Evolutionary conservation across 805 yeast genomes (phyloP), one percentile per base, ranked within the genome.

Genomic region (Blastobotrys mokoenaii): DNA sequence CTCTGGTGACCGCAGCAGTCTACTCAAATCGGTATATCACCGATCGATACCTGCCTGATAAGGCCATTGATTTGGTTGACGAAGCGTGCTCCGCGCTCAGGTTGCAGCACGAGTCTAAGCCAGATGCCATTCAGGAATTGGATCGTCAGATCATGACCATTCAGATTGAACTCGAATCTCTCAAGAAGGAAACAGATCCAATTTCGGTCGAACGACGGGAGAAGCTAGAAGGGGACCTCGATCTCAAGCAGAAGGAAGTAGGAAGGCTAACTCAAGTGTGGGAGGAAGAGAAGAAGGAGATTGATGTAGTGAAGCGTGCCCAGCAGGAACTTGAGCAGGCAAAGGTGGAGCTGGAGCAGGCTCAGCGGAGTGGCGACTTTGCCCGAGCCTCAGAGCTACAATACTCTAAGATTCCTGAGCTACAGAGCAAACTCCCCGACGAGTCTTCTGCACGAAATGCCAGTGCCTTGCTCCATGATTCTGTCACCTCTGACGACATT

Each of bases 11-110:
- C 0, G 96, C 97, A 10, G 96, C 96, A 0, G 80, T 85, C 5
- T 77, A 89, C 59, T 80, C 94, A 40, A 85, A 87, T 59, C 74
- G 98, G 51, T 90, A 90, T 62, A 85, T 90, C 46, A 84, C 94
- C 2, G 97, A 90, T 62, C 68, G 97, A 45, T 88, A 80, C 57
- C 68, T 90, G 33, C 98, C 98, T 1, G 98, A 90, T 60, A 90
- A 90, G 68, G 97, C 97, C 16, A 90, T 90, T 53, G 98, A 90
- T 64, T 73, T 90, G 53, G 93, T 90, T 1, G 98, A 90, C 66
- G 98, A 90, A 61, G 97, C 97, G 0, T 89, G 97, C 67, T 93
- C 97, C 2, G 95, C 95, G 0, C 71, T 90, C 47, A 72, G 98
- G 52, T 70, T 90, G 48, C 98, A 90, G 64, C 97, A 93, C 62